A percentile compares a stretch with the other conserved stretches of the same genome.
phyloP scores from a whole-genome alignment of 345 rosid genomes.

The Pugionium cornutum region DNA sequence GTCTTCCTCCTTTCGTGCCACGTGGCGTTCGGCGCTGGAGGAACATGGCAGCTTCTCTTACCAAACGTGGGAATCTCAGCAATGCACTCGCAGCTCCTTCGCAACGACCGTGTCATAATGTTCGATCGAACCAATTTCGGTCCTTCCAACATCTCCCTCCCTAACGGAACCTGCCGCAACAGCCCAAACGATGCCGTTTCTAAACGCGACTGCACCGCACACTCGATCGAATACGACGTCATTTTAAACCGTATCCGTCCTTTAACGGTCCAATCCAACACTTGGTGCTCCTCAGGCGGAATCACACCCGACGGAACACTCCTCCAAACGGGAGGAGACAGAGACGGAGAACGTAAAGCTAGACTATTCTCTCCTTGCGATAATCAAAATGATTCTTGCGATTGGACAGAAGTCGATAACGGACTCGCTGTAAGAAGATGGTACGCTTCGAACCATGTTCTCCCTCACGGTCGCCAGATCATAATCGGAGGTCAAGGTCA shows the following conservation, averaged over 20 bases:
- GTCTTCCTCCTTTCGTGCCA: conserved; percentile 18
- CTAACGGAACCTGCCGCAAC: conserved; percentile 54
- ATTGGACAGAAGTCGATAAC: conserved; percentile 57
- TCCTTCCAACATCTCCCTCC: conserved; percentile 61
- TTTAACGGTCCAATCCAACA: conserved; percentile 46
- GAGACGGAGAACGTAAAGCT: conserved; percentile 55
- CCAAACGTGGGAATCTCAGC: conserved; percentile 68
- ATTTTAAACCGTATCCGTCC: conserved; percentile 46
- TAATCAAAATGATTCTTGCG: conserved; percentile 41
- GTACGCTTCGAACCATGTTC: conserved; percentile 68
- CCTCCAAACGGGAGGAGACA: conserved; percentile 67
- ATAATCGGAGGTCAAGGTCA: conserved; percentile 68
- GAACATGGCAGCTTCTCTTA: conserved; percentile 62
- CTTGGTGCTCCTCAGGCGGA: conserved; percentile 61
- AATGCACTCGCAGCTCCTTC: conserved; percentile 87
- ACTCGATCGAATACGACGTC: conserved; percentile 56
- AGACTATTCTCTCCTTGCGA: conserved; percentile 58
- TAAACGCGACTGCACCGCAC: conserved; percentile 61
- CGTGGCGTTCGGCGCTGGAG: conserved; percentile 50
- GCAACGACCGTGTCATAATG: conserved; percentile 68
- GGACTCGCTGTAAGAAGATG: conserved; percentile 46
- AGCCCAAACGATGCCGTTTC: conserved; percentile 39
- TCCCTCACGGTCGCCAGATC: conserved; percentile 70
- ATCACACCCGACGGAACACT: conserved; percentile 53
- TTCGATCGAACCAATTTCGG: conserved; percentile 65